These are phyloP conservation scores for Kwoniella sp. DNA, from an alignment of 768 basidiomycete genomes.

Conservation along the genomic window DNA sequence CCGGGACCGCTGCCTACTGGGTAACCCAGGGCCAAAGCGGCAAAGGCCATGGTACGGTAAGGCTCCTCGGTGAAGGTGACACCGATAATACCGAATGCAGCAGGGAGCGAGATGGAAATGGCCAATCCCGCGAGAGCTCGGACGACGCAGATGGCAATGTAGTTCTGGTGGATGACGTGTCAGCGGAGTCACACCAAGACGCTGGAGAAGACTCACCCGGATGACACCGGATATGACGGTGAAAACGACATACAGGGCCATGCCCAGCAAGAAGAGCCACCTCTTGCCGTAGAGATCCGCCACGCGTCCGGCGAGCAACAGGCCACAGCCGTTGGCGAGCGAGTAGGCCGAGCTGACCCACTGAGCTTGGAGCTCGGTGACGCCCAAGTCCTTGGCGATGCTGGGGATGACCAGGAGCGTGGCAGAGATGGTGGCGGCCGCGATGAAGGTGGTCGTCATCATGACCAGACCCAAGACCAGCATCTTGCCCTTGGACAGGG, in stretches of 20 bases:
- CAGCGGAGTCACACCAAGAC: background rate
- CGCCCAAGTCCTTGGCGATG: conserved; percentile 13
- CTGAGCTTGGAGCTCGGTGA: conserved; percentile 18
- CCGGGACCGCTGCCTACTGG: conserved; percentile 73
- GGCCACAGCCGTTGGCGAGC: conserved; percentile 19
- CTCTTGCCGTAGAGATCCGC: conserved; percentile 62
- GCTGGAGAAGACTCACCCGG: background rate
- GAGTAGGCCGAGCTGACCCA: conserved; percentile 23
- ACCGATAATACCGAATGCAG: conserved; percentile 30
- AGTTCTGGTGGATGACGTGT: conserved; percentile 24
- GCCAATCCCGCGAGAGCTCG: conserved; percentile 35
- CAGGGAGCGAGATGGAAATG: conserved; percentile 22
- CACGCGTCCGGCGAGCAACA: conserved; percentile 34
- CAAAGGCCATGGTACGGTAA: conserved; percentile 69
- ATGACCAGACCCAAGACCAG: conserved; percentile 6
- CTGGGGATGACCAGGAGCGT: conserved; percentile 13
- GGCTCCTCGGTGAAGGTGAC: conserved; percentile 23
- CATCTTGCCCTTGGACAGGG: conserved; percentile 1
- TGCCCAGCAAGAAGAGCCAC: conserved; percentile 62
- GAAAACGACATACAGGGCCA: conserved; percentile 57
- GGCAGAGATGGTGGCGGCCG: conserved; percentile 7
- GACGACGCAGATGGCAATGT: conserved; percentile 23
- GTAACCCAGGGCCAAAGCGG: conserved; percentile 74
- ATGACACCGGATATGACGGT: conserved; percentile 52
- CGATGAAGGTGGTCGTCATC: conserved; percentile 16